Base-by-base conservation (phyloP, 2,329 filamentous ascomycete genomes). In the Epichloe hybrida region DNA sequence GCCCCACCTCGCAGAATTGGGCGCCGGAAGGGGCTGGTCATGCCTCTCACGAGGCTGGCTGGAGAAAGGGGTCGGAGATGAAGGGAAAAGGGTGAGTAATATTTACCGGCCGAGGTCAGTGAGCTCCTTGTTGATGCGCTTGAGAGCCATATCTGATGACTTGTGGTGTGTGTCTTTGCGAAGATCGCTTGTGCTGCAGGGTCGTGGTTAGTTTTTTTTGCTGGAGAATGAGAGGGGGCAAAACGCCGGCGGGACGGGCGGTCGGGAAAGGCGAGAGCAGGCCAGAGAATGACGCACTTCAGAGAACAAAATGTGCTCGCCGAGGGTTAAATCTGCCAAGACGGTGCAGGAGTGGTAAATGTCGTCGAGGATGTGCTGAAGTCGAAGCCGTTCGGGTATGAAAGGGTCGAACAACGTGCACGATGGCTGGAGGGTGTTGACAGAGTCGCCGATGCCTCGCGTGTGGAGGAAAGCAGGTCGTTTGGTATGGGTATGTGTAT, bases 61-160 rank as follows among this genome's bases (percentile, higher is more conserved):
- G 44, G 44, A 52, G 53, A 40, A 34, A 17, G 21, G 12, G 27
- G 15, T 17, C 23, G 13, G 13, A 11, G 27, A 27, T 35, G 31
- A 27, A 37, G 11, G n/a, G 6, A 20, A 45, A 15, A 52, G 58
- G 50, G 58, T 48, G 41, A 31, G 49, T 50, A 43, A 49, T 61
- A 76, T 77, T 66, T 84, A 91, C 87, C 87, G 86, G 75, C 87
- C 87, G 72, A 93, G 79, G 70, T 93, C 87, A 72, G 85, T 84
- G 69, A 93, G 81, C 74, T 93, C 87, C 83, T 90, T 93, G 80
- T 91, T 91, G 73, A 93, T 93, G 72, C 87, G 83, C 84, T 93
- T 93, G 64, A 93, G 80, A 72, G 87, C 87, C 87, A 93, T 93
- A 13, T 36, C 50, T 65, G 64, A 68, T 68, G 44, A 66, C 60